Percentiles rank a stretch among this genome's conserved stretches.
phyloP scores from a whole-genome alignment of 352 stramenopile species.

The Globisporangium rhizosaccharum region DNA sequence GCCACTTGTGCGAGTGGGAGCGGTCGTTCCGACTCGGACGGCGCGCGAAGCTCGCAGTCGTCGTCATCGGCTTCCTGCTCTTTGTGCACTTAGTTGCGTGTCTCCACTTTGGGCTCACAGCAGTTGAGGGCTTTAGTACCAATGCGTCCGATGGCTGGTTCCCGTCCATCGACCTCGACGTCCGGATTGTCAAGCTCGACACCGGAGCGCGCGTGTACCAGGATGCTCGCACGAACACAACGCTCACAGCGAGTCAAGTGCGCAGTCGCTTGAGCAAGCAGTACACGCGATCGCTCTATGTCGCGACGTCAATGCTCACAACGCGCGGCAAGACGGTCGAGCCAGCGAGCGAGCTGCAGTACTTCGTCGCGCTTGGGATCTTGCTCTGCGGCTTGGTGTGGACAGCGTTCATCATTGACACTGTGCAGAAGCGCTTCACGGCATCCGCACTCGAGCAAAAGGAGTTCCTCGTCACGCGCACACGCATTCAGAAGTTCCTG shows the following conservation, averaged over 20 bases:
- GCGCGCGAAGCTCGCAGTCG: conserved; percentile 23
- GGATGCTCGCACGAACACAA: neutral
- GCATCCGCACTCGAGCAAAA: conserved; percentile 38
- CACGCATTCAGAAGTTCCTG: conserved; percentile 35
- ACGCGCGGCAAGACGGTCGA: conserved; percentile 24
- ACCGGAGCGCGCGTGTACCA: conserved; percentile 15
- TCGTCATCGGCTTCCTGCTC: conserved; percentile 29
- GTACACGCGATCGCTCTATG: conserved; percentile 27
- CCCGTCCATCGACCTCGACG: conserved; percentile 22
- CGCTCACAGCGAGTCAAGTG: neutral
- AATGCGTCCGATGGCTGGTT: conserved; percentile 19
- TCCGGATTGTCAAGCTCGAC: conserved; percentile 13
- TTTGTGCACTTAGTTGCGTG: conserved; percentile 47
- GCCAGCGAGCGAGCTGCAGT: conserved; percentile 28
- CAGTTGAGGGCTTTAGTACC: conserved; percentile 23
- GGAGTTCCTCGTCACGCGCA: conserved; percentile 31
- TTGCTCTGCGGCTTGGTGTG: conserved; percentile 42
- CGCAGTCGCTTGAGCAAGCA: conserved; percentile 11
- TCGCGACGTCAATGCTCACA: conserved; percentile 23
- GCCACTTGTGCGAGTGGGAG: conserved; percentile 25
- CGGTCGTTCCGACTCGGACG: conserved; percentile 24
- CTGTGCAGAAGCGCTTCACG: conserved; percentile 42
- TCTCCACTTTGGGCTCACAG: conserved; percentile 24
- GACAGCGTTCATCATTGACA: conserved; percentile 36
- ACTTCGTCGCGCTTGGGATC: conserved; percentile 24